Evolutionary conservation across 164 flowering plant genomes (phyloP), one percentile per base, ranked within the genome.

Genomic region (Paratinospora sagittata): DNA sequence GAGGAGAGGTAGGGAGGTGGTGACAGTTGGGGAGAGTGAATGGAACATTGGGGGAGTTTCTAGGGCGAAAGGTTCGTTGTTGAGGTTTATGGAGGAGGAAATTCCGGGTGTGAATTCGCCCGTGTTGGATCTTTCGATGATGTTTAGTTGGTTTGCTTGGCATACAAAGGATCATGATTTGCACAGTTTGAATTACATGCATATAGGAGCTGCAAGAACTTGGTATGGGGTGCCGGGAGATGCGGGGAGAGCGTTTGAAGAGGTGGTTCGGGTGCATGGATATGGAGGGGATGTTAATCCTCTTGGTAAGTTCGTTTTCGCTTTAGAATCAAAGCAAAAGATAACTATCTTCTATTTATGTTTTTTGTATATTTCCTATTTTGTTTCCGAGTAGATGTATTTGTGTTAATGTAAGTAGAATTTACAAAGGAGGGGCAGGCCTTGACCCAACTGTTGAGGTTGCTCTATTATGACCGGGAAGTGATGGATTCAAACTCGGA

Each of bases 71-170:
- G 89, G 91, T 65, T 93, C 98, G 0, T 69, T 96, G 85, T 77
- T 96, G 85, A 88, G 83, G 91, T 96, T 89, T 67, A 91, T 96
- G 98, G 88, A 90, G 87, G 96, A 96, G 89, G 98, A 93, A 71
- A 93, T 96, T 43, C 93, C 97, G 0, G 99, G 98, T 1, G 99
- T 96, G 17, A 96, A 96, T 37, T 93, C 97, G 1, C 97, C 99
- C 2, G 91, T 96, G 97, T 87, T 96, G 60, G 91, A 93, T 76
- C 65, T 91, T 17, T 96, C 93, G 0, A 96, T 96, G 99, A 70
- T 96, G 90, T 96, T 96, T 72, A 91, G 97, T 63, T 96, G 98
- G 98, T 96, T 93, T 74, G 99, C 99, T 76, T 96, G 99, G 99
- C 99, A 96, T 84, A 97, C 86, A 3, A 98, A 96, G 81, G 99